Evolutionary conservation across 2,329 filamentous ascomycete species (phyloP).

Genomic region (Scortechinia acanthostroma): DNA sequence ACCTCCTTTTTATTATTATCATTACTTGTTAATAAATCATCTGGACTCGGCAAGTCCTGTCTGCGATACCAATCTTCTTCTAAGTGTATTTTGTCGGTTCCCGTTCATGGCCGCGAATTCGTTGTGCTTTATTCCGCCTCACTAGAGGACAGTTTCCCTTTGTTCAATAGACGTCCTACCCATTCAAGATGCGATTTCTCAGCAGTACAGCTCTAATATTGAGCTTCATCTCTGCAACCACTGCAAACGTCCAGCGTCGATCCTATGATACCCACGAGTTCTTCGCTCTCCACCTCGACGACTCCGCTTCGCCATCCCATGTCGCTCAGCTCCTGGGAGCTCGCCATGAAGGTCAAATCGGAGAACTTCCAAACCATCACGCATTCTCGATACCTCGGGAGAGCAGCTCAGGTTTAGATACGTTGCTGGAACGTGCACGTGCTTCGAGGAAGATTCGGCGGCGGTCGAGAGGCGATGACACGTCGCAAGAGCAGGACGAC

Average conservation of each 20-base stretch:
- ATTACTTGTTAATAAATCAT: too few relatives aligned
- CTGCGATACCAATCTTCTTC: too few relatives aligned
- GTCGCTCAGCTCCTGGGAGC: slow-evolving; percentile 71
- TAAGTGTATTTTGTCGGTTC: too few relatives aligned
- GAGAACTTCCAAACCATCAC: slow-evolving; percentile 73
- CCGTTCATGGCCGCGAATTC: too few relatives aligned
- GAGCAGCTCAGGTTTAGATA: slow-evolving; percentile 39
- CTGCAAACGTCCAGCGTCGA: slow-evolving; percentile 42
- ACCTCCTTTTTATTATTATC: too few relatives aligned
- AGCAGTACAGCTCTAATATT: background rate
- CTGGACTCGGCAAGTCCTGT: too few relatives aligned
- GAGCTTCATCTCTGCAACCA: slow-evolving; percentile 11
- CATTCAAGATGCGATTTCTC: background rate
- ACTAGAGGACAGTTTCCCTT: too few relatives aligned
- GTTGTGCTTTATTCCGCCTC: too few relatives aligned
- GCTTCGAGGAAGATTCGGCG: slow-evolving; percentile 35
- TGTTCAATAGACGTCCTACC: too few relatives aligned
- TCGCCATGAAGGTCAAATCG: slow-evolving; percentile 73
- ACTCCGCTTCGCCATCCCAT: slow-evolving; percentile 54
- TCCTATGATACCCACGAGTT: slow-evolving; percentile 81
- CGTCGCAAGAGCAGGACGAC: slow-evolving; percentile 18
- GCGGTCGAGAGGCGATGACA: slow-evolving; percentile 51
- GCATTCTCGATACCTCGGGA: slow-evolving; percentile 64
- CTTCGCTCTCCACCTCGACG: slow-evolving; percentile 80
- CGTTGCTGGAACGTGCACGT: slow-evolving; percentile 47